Evolutionary conservation across 805 yeast genomes (phyloP).

Genomic region (Yarrowia sp.): DNA sequence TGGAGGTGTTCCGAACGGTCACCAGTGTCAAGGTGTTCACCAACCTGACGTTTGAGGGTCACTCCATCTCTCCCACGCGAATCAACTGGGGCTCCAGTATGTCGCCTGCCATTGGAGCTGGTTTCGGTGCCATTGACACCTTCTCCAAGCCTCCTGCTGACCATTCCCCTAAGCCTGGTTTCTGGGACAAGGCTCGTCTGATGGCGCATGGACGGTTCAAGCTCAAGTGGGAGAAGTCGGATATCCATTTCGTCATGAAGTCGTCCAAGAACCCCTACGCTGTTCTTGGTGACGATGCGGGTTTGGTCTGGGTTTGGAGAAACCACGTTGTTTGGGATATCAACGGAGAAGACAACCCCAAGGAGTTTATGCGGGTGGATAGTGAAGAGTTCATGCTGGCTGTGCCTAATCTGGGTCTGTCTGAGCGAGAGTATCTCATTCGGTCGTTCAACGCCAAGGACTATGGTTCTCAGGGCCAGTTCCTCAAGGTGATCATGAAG

Average conservation of each 20-base stretch:
- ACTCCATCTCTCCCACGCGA: constrained; percentile 57
- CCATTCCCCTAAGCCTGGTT: constrained; percentile 78
- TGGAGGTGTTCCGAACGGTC: constrained; percentile 71
- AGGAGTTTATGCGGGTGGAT: constrained; percentile 59
- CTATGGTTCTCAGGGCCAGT: constrained; percentile 35
- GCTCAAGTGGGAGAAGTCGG: constrained; percentile 51
- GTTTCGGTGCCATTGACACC: constrained; percentile 72
- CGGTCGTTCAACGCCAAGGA: constrained; percentile 30
- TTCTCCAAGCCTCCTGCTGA: constrained; percentile 89
- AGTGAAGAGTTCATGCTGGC: constrained; percentile 65
- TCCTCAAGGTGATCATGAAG: constrained; percentile 54
- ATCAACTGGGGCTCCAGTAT: constrained; percentile 84
- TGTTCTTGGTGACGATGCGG: constrained; percentile 64
- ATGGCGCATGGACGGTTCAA: constrained; percentile 69
- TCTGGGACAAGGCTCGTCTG: constrained; percentile 86
- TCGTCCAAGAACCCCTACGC: constrained; percentile 80
- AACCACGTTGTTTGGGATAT: constrained; percentile 58
- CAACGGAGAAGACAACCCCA: constrained; percentile 67
- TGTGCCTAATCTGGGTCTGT: constrained; percentile 69
- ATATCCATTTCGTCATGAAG: constrained; percentile 46
- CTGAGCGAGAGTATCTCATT: constrained; percentile 36
- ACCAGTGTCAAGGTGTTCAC: constrained; percentile 72
- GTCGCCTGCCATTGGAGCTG: constrained; percentile 79
- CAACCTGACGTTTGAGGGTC: constrained; percentile 54
- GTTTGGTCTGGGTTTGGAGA: constrained; percentile 72